Conservation (phyloP, 2,329 filamentous ascomycete genomes). For the Chaetomiaceae sp. region DNA sequence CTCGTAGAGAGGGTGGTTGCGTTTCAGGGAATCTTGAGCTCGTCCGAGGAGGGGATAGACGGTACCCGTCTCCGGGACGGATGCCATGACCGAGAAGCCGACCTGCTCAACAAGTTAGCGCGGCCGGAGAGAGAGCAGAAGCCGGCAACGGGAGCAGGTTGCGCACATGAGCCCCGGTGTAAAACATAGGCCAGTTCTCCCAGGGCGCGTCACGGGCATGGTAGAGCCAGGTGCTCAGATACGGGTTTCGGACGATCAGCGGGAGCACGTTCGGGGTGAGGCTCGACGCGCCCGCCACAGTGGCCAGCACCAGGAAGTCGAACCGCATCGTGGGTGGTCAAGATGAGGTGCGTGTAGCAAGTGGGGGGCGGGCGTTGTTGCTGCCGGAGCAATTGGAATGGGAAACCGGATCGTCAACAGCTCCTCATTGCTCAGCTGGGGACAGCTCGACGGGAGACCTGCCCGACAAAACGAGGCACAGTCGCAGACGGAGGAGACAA, state of each 20-base stretch:
- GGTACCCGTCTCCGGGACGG: constrained; percentile 37
- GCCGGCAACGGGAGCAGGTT: not conserved
- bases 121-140: not conserved
- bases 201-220: constrained; percentile 70
- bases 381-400: too few species aligned
- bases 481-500: not conserved
- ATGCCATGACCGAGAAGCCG: constrained; percentile 47
- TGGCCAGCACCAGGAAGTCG: constrained; percentile 31
- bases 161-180: constrained; percentile 31
- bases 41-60: constrained; percentile 49
- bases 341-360: not conserved
- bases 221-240: constrained; percentile 57
- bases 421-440: not conserved
- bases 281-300: constrained; percentile 42
- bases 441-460: not conserved
- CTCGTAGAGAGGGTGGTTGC: constrained; percentile 32
- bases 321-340: constrained; percentile 28
- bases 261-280: constrained; percentile 54
- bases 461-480: not conserved
- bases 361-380: too few species aligned
- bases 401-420: not conserved
- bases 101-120: constrained; percentile 30
- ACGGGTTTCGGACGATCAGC: constrained; percentile 55
- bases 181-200: constrained; percentile 73
- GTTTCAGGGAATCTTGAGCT: constrained; percentile 44